Percentiles rank a stretch among this genome's conserved stretches.
phyloP scores from a whole-genome alignment of 2,329 filamentous ascomycete species.

The Tolypocladium nubicola region DNA sequence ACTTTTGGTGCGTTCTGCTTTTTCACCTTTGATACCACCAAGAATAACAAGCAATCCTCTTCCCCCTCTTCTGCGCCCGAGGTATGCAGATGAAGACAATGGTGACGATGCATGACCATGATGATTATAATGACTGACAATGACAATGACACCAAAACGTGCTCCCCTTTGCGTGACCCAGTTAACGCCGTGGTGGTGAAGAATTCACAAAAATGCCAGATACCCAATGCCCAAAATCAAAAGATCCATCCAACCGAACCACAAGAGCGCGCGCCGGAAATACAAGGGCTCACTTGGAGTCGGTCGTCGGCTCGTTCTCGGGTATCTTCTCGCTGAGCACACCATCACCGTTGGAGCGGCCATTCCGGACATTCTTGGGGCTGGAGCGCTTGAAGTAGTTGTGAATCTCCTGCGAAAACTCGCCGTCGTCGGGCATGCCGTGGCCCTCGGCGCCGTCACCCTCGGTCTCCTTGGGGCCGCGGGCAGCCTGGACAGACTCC shows the following conservation, averaged over 20 bases:
- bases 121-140: not conserved
- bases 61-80: not conserved
- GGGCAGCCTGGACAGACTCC: conserved; percentile 38
- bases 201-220: not conserved
- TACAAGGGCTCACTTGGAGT: conserved; percentile 4
- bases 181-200: not conserved
- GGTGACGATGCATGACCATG: not conserved
- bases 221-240: not conserved
- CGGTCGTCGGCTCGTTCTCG: not conserved
- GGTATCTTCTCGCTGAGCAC: conserved; percentile 19
- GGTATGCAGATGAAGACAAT: not conserved
- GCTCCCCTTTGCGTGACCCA: not conserved
- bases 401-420: conserved; percentile 43
- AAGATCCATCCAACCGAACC: not conserved
- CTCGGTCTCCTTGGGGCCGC: conserved; percentile 37
- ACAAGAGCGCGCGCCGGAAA: not conserved
- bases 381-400: conserved; percentile 39
- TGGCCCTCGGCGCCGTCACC: conserved; percentile 18
- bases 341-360: conserved; percentile 5
- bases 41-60: not conserved
- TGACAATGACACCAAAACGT: not conserved
- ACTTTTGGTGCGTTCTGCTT: not conserved
- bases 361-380: conserved; percentile 12
- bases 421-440: conserved; percentile 32
- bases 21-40: not conserved